Base-by-base conservation (phyloP, 1,139 yeast genomes). In the Sugiyamaella castrensis region DNA sequence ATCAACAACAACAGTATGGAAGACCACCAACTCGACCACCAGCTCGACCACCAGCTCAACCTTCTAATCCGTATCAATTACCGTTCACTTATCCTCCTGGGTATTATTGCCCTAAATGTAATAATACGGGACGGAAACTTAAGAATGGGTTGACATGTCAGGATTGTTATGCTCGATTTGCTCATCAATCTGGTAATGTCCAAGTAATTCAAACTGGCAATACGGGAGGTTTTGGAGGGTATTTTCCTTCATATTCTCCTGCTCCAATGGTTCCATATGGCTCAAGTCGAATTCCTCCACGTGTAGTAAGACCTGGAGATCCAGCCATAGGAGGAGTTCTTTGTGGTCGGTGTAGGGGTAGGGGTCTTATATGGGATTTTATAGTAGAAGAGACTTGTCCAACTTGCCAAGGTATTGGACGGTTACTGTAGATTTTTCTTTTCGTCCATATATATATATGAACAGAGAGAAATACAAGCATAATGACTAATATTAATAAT, bases 301-400 rank as follows among this genome's bases (percentile, higher is more conserved):
- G 77, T 9, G 69, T 79, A 30, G 85, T 86, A 1, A 67, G 62
- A 9, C 95, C 96, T 0, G 96, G 96, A 1, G 95, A 88, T 57
- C 95, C 95, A 0, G 66, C 91, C 24, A 70, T 87, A 10, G 96
- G 96, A 0, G 96, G 96, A 1, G 65, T 74, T 1, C 60, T 84
- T 5, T 89, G 97, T 68, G 91, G 91, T 0, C 68, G 81, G 47
- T 89, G 96, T 60, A 65, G 88, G 44, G 96, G 96, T 1, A 55
- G 76, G 0, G 96, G 96, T 0, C 57, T 75, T 51, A 71, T 77
- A 1, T 66, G 72, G 9, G 71, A 67, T 32, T 50, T 68, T 37
- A 42, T 62, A 10, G 50, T 53, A 37, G 62, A 61, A 5, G 59
- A 56, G 12, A 53, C 57, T 0, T 64, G 68, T 46, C 59, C 64